A percentile compares a stretch with the other conserved stretches of the same genome.
Evolutionary conservation across 176 grass and related monocot species (phyloP).

Genomic region (Phoenix roebelenii): DNA sequence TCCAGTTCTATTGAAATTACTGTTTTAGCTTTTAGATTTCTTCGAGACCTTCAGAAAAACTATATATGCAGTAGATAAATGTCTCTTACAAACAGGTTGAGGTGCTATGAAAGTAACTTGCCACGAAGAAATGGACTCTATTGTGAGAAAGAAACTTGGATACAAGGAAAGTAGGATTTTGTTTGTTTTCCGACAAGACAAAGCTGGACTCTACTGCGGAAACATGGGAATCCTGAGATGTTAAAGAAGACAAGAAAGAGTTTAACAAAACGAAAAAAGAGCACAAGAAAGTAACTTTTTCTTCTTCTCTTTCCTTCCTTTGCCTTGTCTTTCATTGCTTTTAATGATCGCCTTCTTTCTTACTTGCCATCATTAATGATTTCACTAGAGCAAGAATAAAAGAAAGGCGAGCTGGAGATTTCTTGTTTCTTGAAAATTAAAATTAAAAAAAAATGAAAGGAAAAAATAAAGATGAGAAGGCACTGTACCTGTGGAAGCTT

Average conservation of each 20-base stretch:
- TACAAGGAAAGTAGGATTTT: constrained; percentile 48
- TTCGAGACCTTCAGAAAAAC: too few species aligned
- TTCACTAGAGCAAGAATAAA: constrained; percentile 42
- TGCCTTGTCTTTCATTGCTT: constrained; percentile 18
- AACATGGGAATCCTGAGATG: constrained; percentile 17
- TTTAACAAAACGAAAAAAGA: constrained; percentile 8
- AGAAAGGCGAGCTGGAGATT: constrained; percentile 33
- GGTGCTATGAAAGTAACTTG: too few species aligned
- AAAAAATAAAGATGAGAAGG: background rate
- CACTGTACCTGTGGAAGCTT: constrained; percentile 21
- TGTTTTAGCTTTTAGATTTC: too few species aligned
- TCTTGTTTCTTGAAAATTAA: constrained; percentile 19
- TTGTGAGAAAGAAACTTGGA: constrained; percentile 4
- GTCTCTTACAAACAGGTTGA: too few species aligned
- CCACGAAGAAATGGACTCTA: background rate
- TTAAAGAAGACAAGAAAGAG: background rate
- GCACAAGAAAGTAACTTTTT: constrained; percentile 25
- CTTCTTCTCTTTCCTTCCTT: constrained; percentile 6
- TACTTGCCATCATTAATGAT: constrained; percentile 34
- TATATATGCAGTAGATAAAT: too few species aligned
- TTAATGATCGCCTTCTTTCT: constrained; percentile 37
- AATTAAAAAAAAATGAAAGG: background rate
- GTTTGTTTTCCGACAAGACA: constrained; percentile 34
- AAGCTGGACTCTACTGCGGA: constrained; percentile 24
- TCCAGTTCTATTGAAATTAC: too few species aligned